Percentiles rank a stretch among this genome's conserved stretches.
phyloP scores from a whole-genome alignment of 176 grass and related monocot genomes.

The Zoysia pacifica region DNA sequence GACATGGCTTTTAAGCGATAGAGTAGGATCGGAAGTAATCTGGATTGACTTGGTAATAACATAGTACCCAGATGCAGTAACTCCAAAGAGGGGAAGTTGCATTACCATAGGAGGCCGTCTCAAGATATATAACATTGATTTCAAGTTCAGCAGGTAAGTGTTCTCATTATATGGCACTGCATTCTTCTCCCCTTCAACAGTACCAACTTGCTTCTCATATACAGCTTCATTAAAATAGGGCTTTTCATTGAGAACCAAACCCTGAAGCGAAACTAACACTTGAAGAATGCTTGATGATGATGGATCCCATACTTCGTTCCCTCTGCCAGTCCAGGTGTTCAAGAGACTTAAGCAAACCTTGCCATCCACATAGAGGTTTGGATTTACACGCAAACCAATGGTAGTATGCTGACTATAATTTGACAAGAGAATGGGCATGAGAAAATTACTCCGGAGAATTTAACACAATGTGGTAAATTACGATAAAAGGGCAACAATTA shows the following conservation, averaged over 20 bases:
- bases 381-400: slow-evolving; percentile 91
- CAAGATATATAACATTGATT: slow-evolving; percentile 93
- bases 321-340: slow-evolving; percentile 92
- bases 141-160: slow-evolving; percentile 88
- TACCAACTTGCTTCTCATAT: slow-evolving; percentile 96
- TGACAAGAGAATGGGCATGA: slow-evolving; percentile 18
- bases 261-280: slow-evolving; percentile 92
- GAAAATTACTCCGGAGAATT: slow-evolving; percentile 21
- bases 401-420: slow-evolving; percentile 85
- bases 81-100: slow-evolving; percentile 9
- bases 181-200: slow-evolving; percentile 97
- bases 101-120: slow-evolving; percentile 89
- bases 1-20: neutral
- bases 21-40: neutral
- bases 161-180: slow-evolving; percentile 95
- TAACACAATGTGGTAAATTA: slow-evolving; percentile 8
- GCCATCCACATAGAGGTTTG: slow-evolving; percentile 92
- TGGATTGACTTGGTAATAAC: slow-evolving; percentile 13
- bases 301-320: slow-evolving; percentile 94
- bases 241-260: slow-evolving; percentile 90
- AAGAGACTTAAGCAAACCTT: slow-evolving; percentile 96
- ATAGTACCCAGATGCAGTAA: neutral
- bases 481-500: slow-evolving; percentile 13
- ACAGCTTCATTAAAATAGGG: slow-evolving; percentile 98
- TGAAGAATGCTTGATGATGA: slow-evolving; percentile 92